Base-by-base conservation (phyloP, 208 protist genomes). In the Trypanosoma vivax region DNA sequence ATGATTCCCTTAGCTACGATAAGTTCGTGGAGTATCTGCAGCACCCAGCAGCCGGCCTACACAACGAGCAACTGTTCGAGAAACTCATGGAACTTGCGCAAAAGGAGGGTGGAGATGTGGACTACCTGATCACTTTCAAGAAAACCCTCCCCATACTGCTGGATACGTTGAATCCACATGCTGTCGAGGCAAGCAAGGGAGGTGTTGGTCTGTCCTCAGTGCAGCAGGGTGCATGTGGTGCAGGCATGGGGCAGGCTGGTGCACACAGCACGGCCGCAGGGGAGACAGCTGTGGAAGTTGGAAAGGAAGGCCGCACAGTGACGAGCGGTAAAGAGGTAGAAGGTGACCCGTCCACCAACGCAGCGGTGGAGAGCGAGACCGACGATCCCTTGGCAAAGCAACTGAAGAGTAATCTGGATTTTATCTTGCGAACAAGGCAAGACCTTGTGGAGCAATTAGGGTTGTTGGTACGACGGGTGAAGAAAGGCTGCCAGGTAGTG, bases 371-470 rank as follows among this genome's bases (percentile, higher is more conserved):
- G 40, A 49, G 29, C 27, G 19, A 30, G 3, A 33, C 65, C 3
- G 78, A 85, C n/a, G 78, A 81, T 16, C 68, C 65, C 47, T 84
- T 79, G 37, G 39, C 84, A 5, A 71, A 72, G n/a, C 76, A 90
- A 52, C 59, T 87, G 45, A 72, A 71, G 46, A 58, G 55, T 3
- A 67, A 83, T 27, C 88, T 92, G 56, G 84, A 92, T 59, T 92
- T 92, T 50, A 88, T 92, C 53, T 65, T 92, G 33, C 72, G 74
- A 40, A 92, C 84, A 38, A 73, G 84, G 2, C 65, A 72, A 1
- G 50, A 70, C 16, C 66, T 92, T 0, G 79, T 83, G n/a, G 77
- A 88, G 48, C 68, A 74, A 42, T 50, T 92, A 3, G 73, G 56
- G 28, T 14, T 83, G 40, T 65, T 92, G 40, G 47, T 74, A 9